Conservation (phyloP, 352 stramenopile genomes). For the Globisporangium perplexum region DNA sequence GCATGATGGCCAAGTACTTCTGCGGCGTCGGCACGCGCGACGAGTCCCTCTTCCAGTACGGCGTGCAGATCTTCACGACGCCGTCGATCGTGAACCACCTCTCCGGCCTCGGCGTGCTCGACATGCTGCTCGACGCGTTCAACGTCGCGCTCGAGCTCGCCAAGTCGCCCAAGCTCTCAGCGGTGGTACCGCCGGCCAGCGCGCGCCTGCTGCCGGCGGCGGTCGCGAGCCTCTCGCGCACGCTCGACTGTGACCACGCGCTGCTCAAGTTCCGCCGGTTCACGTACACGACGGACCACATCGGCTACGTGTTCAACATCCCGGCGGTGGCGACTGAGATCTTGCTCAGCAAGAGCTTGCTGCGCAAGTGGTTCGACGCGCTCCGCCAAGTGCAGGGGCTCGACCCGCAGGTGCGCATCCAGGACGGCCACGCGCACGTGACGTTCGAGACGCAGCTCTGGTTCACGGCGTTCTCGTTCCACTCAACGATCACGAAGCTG, state of each 20-base stretch:
- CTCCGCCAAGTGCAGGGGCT: constrained; percentile 75
- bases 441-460: constrained; percentile 94
- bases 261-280: constrained; percentile 92
- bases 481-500: constrained; percentile 63
- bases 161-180: constrained; percentile 32
- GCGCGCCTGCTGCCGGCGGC: constrained; percentile 16
- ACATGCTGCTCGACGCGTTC: constrained; percentile 76
- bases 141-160: constrained; percentile 69
- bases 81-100: constrained; percentile 82
- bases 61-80: constrained; percentile 93
- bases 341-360: constrained; percentile 40
- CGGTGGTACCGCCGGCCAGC: constrained; percentile 15
- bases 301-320: constrained; percentile 95
- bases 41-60: constrained; percentile 89
- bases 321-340: constrained; percentile 61
- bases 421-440: constrained; percentile 84
- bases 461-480: constrained; percentile 92
- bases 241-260: constrained; percentile 88
- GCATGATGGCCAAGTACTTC: constrained; percentile 86
- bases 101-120: constrained; percentile 48
- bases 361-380: constrained; percentile 68
- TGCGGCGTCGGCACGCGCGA: constrained; percentile 85
- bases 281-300: constrained; percentile 89
- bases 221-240: constrained; percentile 23
- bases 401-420: constrained; percentile 68